These are phyloP conservation scores for Gossypioides kirkii DNA, from an alignment of 345 rosid species.

Conservation along the genomic window DNA sequence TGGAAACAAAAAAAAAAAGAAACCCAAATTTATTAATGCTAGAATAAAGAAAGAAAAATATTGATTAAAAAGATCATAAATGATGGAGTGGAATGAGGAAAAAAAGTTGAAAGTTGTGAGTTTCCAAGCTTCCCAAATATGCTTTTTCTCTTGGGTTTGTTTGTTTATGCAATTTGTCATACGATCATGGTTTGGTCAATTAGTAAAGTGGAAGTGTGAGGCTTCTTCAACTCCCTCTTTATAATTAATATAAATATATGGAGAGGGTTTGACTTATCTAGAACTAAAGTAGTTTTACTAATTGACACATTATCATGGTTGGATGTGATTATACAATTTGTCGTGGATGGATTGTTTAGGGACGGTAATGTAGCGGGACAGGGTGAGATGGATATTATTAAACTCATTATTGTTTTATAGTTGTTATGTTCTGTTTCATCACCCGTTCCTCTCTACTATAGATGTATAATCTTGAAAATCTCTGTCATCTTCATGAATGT, in stretches of 20 bases:
- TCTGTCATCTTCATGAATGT: too few relatives aligned
- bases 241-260: neutral
- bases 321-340: too few relatives aligned
- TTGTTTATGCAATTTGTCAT: conserved; percentile 11
- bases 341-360: too few relatives aligned
- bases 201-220: conserved; percentile 16
- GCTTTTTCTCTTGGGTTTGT: neutral
- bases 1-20: conserved; percentile 9
- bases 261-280: too few relatives aligned
- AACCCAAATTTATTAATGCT: conserved; percentile 1
- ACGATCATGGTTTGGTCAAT: conserved; percentile 16
- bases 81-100: conserved; percentile 5
- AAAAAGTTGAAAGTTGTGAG: conserved; percentile 22
- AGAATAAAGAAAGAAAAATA: neutral
- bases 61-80: conserved; percentile 7
- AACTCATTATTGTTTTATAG: too few relatives aligned
- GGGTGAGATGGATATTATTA: too few relatives aligned
- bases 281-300: too few relatives aligned
- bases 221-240: neutral
- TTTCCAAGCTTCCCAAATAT: conserved; percentile 14
- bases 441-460: fast-evolving
- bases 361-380: too few relatives aligned
- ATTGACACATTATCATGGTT: too few relatives aligned
- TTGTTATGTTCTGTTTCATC: too few relatives aligned
- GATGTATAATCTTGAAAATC: too few relatives aligned